These are phyloP conservation scores for Mortierella sp. DNA, from an alignment of 371 early-diverging fungal genomes.

Conservation along the genomic window DNA sequence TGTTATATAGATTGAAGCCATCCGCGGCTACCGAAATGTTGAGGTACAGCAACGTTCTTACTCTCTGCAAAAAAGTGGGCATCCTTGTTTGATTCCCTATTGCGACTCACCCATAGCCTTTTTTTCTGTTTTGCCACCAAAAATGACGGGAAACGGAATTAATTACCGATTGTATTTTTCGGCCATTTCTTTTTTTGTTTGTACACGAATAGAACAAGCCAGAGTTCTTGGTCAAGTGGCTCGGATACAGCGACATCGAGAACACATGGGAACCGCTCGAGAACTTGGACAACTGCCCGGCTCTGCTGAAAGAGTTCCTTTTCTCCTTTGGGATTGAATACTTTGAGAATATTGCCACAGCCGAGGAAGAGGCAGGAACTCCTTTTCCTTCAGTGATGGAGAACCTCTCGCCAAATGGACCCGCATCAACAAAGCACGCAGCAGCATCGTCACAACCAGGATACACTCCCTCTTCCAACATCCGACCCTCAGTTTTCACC, in stretches of 20 bases:
- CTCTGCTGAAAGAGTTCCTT: background rate
- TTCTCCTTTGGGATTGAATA: background rate
- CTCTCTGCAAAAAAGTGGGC: no score
- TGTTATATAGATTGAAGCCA: background rate
- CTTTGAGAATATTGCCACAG: background rate
- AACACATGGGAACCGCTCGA: constrained; percentile 19
- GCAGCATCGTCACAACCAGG: background rate
- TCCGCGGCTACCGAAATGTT: background rate
- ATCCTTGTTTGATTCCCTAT: no score
- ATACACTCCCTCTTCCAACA: background rate
- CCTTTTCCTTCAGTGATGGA: background rate
- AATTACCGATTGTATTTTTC: background rate
- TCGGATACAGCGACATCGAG: background rate
- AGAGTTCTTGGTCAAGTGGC: constrained; percentile 11
- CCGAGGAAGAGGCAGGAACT: background rate
- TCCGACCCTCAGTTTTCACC: background rate
- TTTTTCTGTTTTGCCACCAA: background rate
- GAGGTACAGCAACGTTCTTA: background rate
- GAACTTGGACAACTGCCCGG: constrained; percentile 3
- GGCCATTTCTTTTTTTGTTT: background rate
- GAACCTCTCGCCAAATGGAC: no score
- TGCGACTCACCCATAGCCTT: background rate
- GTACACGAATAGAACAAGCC: background rate
- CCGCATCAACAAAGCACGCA: no score
- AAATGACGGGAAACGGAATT: background rate